Conservation (phyloP, 371 early-diverging fungal species). For the Rhizopus delemar region DNA sequence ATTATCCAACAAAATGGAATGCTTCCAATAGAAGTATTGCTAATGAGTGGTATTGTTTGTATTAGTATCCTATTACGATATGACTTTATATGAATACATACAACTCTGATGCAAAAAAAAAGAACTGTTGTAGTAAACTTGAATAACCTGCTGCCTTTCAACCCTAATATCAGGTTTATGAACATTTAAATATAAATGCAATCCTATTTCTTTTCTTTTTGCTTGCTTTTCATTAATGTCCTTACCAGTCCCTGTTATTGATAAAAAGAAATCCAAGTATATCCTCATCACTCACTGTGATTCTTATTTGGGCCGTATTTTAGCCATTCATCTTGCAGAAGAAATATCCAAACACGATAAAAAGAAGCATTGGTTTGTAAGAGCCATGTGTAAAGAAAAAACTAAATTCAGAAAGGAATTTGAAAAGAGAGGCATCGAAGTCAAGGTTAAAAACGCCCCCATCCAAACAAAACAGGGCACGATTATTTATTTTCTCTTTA, state of each 20-base stretch:
- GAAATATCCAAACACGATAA: conserved; percentile 7
- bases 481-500: background rate
- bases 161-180: no score
- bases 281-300: conserved; percentile 21
- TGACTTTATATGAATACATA: no score
- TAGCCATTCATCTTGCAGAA: conserved; percentile 16
- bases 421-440: conserved; percentile 17
- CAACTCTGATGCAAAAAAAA: no score
- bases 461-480: background rate
- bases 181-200: no score
- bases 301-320: conserved; percentile 11
- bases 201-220: no score
- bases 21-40: no score
- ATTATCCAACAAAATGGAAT: no score
- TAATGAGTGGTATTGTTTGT: no score
- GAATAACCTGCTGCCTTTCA: no score
- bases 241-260: background rate
- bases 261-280: conserved; percentile 13
- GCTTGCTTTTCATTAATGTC: background rate
- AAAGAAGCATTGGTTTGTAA: conserved; percentile 13
- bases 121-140: no score
- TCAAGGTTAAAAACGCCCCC: background rate
- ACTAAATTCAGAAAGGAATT: conserved; percentile 2
- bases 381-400: conserved; percentile 14
- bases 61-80: no score